Percentiles rank a stretch among this genome's conserved stretches.
These are phyloP conservation scores for Actinomortierella ambigua DNA, from an alignment of 371 early-diverging fungal species.

Conservation along the genomic window DNA sequence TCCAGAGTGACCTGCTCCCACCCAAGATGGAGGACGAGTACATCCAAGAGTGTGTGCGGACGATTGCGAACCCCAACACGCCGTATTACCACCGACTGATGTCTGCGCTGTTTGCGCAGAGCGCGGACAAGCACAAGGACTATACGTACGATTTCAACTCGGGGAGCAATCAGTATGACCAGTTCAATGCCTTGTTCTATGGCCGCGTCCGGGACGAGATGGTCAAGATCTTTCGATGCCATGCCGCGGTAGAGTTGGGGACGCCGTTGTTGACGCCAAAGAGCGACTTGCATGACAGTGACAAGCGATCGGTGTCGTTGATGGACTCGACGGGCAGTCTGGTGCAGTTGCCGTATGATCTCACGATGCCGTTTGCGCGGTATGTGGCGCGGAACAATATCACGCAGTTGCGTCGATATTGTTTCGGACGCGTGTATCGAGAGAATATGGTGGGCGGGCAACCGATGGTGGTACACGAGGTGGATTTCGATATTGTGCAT, in stretches of 20 bases:
- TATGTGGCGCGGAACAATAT: conserved; percentile 78
- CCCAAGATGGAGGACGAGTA: conserved; percentile 92
- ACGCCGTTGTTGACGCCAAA: conserved; percentile 89
- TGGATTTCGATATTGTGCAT: conserved; percentile 92
- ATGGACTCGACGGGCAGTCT: conserved; percentile 85
- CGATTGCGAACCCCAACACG: conserved; percentile 88
- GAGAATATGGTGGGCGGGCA: conserved; percentile 80
- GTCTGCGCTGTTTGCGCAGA: conserved; percentile 80
- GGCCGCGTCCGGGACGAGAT: conserved; percentile 77
- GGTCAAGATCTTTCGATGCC: conserved; percentile 81
- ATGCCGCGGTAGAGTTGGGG: conserved; percentile 86
- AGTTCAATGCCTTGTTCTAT: conserved; percentile 67
- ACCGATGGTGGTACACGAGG: conserved; percentile 79
- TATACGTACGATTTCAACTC: conserved; percentile 89
- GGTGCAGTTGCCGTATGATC: conserved; percentile 90
- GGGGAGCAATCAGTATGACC: conserved; percentile 57
- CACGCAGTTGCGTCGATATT: conserved; percentile 81
- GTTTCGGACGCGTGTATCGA: conserved; percentile 86
- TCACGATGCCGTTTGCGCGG: conserved; percentile 92
- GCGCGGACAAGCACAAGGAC: conserved; percentile 85
- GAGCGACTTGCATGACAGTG: conserved; percentile 68
- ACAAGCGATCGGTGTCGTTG: conserved; percentile 76
- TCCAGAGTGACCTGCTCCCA: conserved; percentile 80
- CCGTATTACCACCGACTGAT: conserved; percentile 87
- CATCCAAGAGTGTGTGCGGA: conserved; percentile 88